Base-by-base conservation (phyloP, 2,329 filamentous ascomycete genomes). In the Thermothelomyces thermophilus region DNA sequence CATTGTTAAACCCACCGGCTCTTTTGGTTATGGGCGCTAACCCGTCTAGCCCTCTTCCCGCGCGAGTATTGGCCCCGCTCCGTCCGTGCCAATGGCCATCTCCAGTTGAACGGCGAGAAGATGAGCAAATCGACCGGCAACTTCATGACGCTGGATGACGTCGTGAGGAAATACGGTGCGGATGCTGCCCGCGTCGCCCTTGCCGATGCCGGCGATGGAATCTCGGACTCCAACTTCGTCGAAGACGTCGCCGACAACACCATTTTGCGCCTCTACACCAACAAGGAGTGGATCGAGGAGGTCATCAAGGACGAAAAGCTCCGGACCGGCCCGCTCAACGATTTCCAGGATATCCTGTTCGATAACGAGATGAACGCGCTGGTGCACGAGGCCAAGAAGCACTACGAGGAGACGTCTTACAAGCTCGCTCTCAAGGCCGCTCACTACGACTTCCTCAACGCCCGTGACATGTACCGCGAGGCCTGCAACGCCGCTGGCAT, bases 61-160 rank as follows among this genome's bases (percentile, higher is more conserved):
- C 79, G 80, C 52, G 81, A 91, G 67, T 94, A 90, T 74, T 96
- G 91, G 90, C 93, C 93, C 10, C 79, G 79, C 45, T 83, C 83
- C 55, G 78, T 97, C 58, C 86, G 93, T 57, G 84, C 87, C 55
- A 98, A 98, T 64, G 93, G 93, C 1, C 91, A 97, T 70, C 72
- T 97, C 62, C 82, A 95, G 68, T 76, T 98, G 57, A 98, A 98
- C 66, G 91, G 91, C 43, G 88, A 95, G 66, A 98, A 98, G 79
- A 98, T 98, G 93, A 86, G 83, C 67, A 98, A 98, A 75, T 91
- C 86, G 47, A 96, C 90, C 0, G 93, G 93, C 55, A 98, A 97
- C 73, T 98, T 98, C 75, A 77, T 98, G 67, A 97, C 93, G 10
- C 75, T 97, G 46, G 79, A 83, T 47, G 87, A 96, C 55, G 79